These are phyloP conservation scores for Verticillium longisporum DNA, from an alignment of 2,329 filamentous ascomycete species.

Conservation along the genomic window DNA sequence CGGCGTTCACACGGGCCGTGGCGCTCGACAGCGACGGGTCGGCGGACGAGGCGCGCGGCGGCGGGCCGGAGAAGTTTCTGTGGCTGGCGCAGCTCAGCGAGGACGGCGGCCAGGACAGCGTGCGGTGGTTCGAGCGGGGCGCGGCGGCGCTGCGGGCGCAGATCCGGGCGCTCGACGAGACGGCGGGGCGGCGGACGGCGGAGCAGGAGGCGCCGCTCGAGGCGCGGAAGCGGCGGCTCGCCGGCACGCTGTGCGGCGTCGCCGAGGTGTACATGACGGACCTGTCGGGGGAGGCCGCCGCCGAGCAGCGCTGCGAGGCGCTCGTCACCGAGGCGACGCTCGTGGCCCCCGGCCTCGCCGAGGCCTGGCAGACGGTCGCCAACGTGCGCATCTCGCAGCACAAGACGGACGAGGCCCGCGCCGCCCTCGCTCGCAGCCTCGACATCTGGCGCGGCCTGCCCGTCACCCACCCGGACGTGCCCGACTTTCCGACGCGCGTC, in stretches of 20 bases:
- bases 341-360: constrained; percentile 71
- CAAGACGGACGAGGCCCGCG: constrained; percentile 69
- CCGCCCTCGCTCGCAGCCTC: constrained; percentile 72
- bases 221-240: constrained; percentile 73
- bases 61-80: constrained; percentile 88
- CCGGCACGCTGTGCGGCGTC: constrained; percentile 87
- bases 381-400: constrained; percentile 89
- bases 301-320: constrained; percentile 79
- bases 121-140: constrained; percentile 63
- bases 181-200: constrained; percentile 24
- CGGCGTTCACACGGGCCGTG: constrained; percentile 67
- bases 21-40: constrained; percentile 69
- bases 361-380: constrained; percentile 92
- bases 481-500: constrained; percentile 81
- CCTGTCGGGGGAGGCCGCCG: constrained; percentile 85
- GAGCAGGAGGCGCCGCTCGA: constrained; percentile 40
- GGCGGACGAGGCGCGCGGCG: constrained; percentile 63
- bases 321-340: constrained; percentile 87
- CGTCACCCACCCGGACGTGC: constrained; percentile 64
- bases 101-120: constrained; percentile 58
- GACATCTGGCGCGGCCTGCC: constrained; percentile 76
- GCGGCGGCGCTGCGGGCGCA: constrained; percentile 65
- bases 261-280: constrained; percentile 99
- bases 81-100: constrained; percentile 88
- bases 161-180: constrained; percentile 56